Base-by-base conservation (phyloP, 495 filamentous ascomycete species). In the Penicillium atrosanguineum region DNA sequence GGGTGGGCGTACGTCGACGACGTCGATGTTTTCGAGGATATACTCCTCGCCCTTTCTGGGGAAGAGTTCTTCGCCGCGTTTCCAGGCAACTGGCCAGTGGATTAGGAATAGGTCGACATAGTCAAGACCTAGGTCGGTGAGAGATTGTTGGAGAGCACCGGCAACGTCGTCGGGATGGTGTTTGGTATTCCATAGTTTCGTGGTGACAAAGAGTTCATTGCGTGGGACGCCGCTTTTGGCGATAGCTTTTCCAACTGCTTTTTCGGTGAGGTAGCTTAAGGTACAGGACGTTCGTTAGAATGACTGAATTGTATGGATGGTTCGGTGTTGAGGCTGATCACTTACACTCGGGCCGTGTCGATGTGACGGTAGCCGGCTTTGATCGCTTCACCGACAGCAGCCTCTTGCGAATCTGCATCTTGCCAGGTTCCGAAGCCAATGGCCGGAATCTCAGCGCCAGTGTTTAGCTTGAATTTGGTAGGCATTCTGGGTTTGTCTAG, bases 41-140 rank as follows among this genome's bases (percentile, higher is more conserved):
- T 34, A 31, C 4, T 54, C 40, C 0, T 38, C 44, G 9, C 43
- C 26, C n/a, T 48, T 41, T 25, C 48, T 43, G 23, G 78, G 78
- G 42, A 74, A 72, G 4, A 57, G 50, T 6, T 71, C 64, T 6
- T 59, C 23, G 7, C 68, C 67, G 1, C 65, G 53, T 43, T 59
- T 58, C 54, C 79, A 80, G 4, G 80, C 72, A 8, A 75, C 71
- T 6, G 80, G 83, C 67, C 75, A 88, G 64, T 88, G 87, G 57
- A 90, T 86, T 47, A 87, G 68, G 52, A 79, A 85, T 8, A 89
- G 76, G 62, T 89, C 86, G 39, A 90, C 69, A 63, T 88, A 88
- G 29, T 79, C 77, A 7, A 84, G 61, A 12, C 73, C 78, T 25
- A 87, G 78, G 48, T 87, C 81, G 19, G 67, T 63, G 7, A 88